phyloP scores from a whole-genome alignment of 2,329 filamentous ascomycete genomes.

The Diaporthe sp. region DNA sequence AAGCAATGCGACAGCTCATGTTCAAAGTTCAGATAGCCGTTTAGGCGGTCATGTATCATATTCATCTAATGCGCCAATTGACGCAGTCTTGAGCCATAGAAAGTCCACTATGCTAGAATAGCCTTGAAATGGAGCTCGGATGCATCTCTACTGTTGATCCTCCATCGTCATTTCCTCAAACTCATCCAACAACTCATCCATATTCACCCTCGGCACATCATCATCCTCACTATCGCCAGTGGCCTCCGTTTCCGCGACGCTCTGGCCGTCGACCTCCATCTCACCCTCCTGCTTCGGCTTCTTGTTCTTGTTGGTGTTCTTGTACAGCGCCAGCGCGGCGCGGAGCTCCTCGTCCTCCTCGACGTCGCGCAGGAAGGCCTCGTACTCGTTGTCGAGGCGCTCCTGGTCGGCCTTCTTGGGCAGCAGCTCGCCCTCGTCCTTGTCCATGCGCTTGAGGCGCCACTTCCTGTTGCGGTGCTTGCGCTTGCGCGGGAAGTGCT shows the following conservation, averaged over 20 bases:
- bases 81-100: background rate
- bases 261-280: constrained; percentile 52
- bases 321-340: constrained; percentile 88
- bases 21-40: background rate
- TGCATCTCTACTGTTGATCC: constrained; percentile 52
- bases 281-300: constrained; percentile 53
- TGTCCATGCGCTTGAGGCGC: constrained; percentile 93
- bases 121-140: no score
- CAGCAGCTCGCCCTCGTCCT: constrained; percentile 88
- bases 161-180: constrained; percentile 88
- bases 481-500: constrained; percentile 88
- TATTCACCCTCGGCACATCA: constrained; percentile 76
- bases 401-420: constrained; percentile 91
- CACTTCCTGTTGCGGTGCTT: constrained; percentile 89
- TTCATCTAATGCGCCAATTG: constrained; percentile 7
- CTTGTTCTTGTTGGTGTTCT: constrained; percentile 66
- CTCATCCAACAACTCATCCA: constrained; percentile 90
- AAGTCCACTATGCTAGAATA: background rate
- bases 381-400: constrained; percentile 91
- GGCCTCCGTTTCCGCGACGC: constrained; percentile 50
- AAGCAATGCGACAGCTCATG: no score
- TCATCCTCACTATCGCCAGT: constrained; percentile 63
- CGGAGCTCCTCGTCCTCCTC: constrained; percentile 94
- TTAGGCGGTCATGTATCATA: constrained; percentile 3
- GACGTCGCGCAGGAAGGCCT: constrained; percentile 96